Evolutionary conservation across 768 basidiomycete genomes (phyloP).

Genomic region (Suillus subluteus): DNA sequence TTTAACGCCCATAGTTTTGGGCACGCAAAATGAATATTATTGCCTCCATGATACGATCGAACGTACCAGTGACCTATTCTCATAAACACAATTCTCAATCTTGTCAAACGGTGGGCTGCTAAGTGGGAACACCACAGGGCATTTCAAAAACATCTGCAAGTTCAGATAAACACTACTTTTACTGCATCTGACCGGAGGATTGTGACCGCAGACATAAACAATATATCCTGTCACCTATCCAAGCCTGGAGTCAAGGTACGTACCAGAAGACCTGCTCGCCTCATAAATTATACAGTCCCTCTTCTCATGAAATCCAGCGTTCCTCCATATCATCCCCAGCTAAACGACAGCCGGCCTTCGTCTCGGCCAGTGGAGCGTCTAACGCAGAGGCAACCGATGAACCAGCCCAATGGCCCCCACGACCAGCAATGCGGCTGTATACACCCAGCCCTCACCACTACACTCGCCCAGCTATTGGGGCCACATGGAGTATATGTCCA

Average conservation of each 20-base stretch:
- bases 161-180: not conserved
- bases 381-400: not conserved
- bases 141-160: not conserved
- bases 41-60: not conserved
- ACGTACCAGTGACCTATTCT: not conserved
- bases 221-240: not conserved
- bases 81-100: not conserved
- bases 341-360: not conserved
- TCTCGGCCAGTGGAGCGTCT: not conserved
- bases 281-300: not conserved
- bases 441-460: constrained; percentile 1
- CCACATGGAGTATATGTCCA: not conserved
- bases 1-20: not conserved
- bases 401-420: not conserved
- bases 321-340: not conserved
- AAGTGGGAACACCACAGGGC: not conserved
- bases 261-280: not conserved
- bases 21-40: not conserved
- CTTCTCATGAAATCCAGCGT: not conserved
- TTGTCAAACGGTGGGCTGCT: not conserved
- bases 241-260: not conserved
- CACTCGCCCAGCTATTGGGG: not conserved
- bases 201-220: not conserved
- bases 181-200: not conserved
- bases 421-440: not conserved